Evolutionary conservation across 306 rosid genomes (phyloP), one percentile per base, ranked within the genome.

Genomic region (Arachis hypogaea): DNA sequence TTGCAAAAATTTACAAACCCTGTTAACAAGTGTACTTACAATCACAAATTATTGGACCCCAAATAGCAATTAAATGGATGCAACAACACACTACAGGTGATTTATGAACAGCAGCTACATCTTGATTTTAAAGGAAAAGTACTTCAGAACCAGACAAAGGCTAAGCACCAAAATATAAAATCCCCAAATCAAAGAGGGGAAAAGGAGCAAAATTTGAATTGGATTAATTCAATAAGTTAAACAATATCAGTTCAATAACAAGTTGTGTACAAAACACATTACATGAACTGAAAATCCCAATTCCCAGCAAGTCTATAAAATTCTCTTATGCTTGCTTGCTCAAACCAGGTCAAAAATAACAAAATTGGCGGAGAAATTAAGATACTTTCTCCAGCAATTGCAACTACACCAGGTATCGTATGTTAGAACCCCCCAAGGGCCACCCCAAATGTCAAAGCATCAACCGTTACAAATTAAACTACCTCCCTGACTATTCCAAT

Each of bases 391-490:
- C 77, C 64, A 65, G n/a, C 76, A 63, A 76, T 55, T 29, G 42
- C 16, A 54, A 44, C 74, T 78, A 80, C 82, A 66, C 59, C 76
- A 69, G 30, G 61, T 55, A 72, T 56, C 3, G 14, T 33, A 33
- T 36, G 85, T 79, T 83, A 84, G 85, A 76, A 62, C 14, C 78
- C 80, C 81, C 38, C 28, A 22, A 22, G 1, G 28, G 28, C 28
- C 28, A 0, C 28, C 28, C 38, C 38, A 33, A 33, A 66, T 29
- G 54, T 73, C 16, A 67, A 66, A 44, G 52, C 44, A 2, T 57
- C 54, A 64, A 59, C 59, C 63, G 46, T 66, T 30, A 68, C 60
- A 71, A 68, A 72, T 59, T n/a, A 72, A 58, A 63, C 85, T 66
- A 77, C 61, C 61, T 42, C 7, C 42, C 49, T 22, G 28, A 22